Base-by-base conservation (phyloP, 495 filamentous ascomycete species). In the Pyrenopolyporus hunteri region DNA sequence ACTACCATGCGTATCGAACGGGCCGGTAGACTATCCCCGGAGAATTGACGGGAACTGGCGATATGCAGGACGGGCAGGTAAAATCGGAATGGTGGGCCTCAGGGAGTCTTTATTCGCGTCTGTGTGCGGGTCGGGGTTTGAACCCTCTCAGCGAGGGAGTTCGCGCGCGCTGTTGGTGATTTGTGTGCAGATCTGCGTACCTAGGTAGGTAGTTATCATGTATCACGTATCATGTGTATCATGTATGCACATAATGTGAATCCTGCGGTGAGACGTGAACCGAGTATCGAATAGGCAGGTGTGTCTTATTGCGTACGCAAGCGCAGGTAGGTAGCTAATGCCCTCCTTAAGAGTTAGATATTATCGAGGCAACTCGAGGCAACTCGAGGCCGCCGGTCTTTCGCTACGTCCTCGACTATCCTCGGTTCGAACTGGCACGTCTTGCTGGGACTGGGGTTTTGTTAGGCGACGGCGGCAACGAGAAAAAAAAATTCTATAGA, bases 261-360 rank as follows among this genome's bases (percentile, higher is more conserved):
- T 64, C 60, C 60, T 64, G 48, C 60, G 47, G 60, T 63, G 46
- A 53, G 46, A 64, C 20, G 56, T 19, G 47, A 43, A 9, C 53
- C 47, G 42, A 58, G 48, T 20, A 57, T 58, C 20, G 47, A 64
- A 64, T 57, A 54, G 46, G 53, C 53, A 58, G 60, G 53, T 58
- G 54, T 54, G 35, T 33, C 36, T 8, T 52, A 32, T 32, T 43
- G 29, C 31, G 33, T 48, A 48, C 29, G 20, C 40, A 20, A 36
- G n/a, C n/a, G n/a, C n/a, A n/a, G n/a, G n/a, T n/a, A n/a, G 31
- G 26, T 31, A 26, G 35, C 57, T 25, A 46, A 39, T 43, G n/a
- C 25, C 14, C 26, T 13, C 59, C 29, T 14, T 53, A 17, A 32
- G 47, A 53, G 46, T 17, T n/a, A 19, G 39, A 31, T 26, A 13